These are phyloP conservation scores for Lactifluus piperatus DNA, from an alignment of 768 basidiomycete species.

Conservation along the genomic window DNA sequence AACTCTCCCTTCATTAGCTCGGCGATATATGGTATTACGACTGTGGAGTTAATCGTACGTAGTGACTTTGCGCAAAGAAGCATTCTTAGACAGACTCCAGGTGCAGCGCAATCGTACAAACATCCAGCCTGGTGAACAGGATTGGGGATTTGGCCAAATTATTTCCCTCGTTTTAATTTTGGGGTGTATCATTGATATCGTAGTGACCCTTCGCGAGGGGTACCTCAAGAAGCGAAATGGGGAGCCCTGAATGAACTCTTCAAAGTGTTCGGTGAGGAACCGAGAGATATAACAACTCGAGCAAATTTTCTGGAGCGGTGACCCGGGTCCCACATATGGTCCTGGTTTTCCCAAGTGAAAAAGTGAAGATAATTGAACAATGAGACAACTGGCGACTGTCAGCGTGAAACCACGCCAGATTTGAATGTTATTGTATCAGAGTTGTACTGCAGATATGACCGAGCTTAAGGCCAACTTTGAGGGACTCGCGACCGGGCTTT, in stretches of 20 bases:
- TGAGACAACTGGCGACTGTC: too few species aligned
- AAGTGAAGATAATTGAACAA: too few species aligned
- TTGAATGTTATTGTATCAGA: too few species aligned
- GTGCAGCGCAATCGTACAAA: not conserved
- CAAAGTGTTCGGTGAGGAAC: too few species aligned
- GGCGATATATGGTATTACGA: conserved; percentile 1
- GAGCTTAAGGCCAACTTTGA: too few species aligned
- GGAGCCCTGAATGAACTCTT: too few species aligned
- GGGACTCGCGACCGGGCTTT: too few species aligned
- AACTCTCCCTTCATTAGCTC: not conserved
- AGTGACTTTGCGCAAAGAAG: not conserved
- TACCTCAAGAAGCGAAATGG: not conserved
- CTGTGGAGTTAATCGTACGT: conserved; percentile 7
- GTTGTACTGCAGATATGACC: too few species aligned
- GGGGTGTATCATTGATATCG: not conserved
- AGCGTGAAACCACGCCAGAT: too few species aligned
- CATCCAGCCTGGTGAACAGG: not conserved
- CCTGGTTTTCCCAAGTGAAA: too few species aligned
- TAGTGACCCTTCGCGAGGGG: not conserved
- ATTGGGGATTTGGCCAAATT: conserved; percentile 12
- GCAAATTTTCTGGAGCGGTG: not conserved
- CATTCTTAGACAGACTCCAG: not conserved
- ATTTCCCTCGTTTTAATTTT: not conserved
- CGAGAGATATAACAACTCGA: not conserved
- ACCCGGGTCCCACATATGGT: not conserved